These are phyloP conservation scores for Tylopilus sp. DNA, from an alignment of 1,284 basidiomycete species.

Conservation along the genomic window DNA sequence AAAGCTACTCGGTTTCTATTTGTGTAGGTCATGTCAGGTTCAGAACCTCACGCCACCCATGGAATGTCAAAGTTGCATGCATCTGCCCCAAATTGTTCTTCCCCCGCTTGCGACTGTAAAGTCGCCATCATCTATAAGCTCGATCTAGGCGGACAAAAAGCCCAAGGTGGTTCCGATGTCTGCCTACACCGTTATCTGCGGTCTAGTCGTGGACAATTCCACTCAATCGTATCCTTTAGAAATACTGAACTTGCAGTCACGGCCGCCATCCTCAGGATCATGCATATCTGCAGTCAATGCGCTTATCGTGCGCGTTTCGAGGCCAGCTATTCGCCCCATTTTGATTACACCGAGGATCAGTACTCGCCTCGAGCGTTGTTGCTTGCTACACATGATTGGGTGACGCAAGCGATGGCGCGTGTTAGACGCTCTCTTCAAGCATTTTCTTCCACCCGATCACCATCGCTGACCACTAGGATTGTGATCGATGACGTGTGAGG, in stretches of 20 bases:
- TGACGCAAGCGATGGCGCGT: not conserved
- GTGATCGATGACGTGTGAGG: not conserved
- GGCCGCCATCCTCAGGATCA: too few species aligned
- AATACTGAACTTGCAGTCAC: too few species aligned
- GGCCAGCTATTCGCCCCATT: too few species aligned
- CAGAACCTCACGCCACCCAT: too few species aligned
- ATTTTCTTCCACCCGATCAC: not conserved
- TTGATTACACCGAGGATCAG: too few species aligned
- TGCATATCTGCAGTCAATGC: not conserved
- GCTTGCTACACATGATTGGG: not conserved
- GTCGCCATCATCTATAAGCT: too few species aligned
- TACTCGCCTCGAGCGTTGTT: not conserved
- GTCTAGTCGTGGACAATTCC: not conserved
- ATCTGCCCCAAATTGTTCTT: too few species aligned
- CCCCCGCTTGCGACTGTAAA: too few species aligned
- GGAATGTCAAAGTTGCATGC: too few species aligned
- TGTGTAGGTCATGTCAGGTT: too few species aligned
- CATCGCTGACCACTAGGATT: not conserved
- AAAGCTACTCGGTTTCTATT: not conserved
- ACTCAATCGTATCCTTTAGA: too few species aligned
- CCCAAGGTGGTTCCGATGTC: not conserved
- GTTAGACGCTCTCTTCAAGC: not conserved
- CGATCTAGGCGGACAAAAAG: not conserved
- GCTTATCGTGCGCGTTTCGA: not conserved
- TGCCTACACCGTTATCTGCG: not conserved